A percentile compares a stretch with the other conserved stretches of the same genome.
Evolutionary conservation across 2,329 filamentous ascomycete species (phyloP).

Genomic region (Penicillium sp.): DNA sequence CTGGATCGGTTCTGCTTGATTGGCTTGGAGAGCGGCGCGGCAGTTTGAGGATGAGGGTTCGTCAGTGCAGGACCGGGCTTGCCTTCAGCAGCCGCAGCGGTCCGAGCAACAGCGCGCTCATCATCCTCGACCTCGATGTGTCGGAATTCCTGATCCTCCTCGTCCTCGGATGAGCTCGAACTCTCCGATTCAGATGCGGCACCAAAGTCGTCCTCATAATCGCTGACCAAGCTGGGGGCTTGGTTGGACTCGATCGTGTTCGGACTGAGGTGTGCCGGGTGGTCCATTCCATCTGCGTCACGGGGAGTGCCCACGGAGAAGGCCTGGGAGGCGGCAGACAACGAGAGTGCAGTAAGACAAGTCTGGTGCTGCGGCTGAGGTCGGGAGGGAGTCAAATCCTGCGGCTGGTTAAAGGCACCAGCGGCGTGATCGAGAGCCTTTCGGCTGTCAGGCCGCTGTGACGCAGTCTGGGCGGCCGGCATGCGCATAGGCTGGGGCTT

Average conservation of each 20-base stretch:
- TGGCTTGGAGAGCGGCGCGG: slow-evolving; percentile 30
- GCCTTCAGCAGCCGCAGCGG: slow-evolving; percentile 32
- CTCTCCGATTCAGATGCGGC: slow-evolving; percentile 64
- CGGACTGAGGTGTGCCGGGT: slow-evolving; percentile 60
- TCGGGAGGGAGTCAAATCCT: slow-evolving; percentile 39
- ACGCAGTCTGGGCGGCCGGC: slow-evolving; percentile 52
- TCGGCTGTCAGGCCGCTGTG: slow-evolving; percentile 55
- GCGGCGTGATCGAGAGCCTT: slow-evolving; percentile 52
- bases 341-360: slow-evolving; percentile 31
- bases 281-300: slow-evolving; percentile 50
- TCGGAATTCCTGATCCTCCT: slow-evolving; percentile 51
- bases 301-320: slow-evolving; percentile 14
- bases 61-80: slow-evolving; percentile 35
- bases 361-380: slow-evolving; percentile 30
- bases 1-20: slow-evolving; percentile 32
- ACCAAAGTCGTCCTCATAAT: slow-evolving; percentile 71
- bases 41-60: slow-evolving; percentile 26
- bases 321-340: slow-evolving; percentile 43
- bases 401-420: slow-evolving; percentile 41
- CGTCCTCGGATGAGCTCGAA: slow-evolving; percentile 49
- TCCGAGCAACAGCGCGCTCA: slow-evolving; percentile 38
- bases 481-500: slow-evolving; percentile 56
- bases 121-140: slow-evolving; percentile 49
- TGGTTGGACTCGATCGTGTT: slow-evolving; percentile 70
- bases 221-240: slow-evolving; percentile 74